These are phyloP conservation scores for Puccinia novopanici DNA, from an alignment of 1,284 basidiomycete species.

Conservation along the genomic window DNA sequence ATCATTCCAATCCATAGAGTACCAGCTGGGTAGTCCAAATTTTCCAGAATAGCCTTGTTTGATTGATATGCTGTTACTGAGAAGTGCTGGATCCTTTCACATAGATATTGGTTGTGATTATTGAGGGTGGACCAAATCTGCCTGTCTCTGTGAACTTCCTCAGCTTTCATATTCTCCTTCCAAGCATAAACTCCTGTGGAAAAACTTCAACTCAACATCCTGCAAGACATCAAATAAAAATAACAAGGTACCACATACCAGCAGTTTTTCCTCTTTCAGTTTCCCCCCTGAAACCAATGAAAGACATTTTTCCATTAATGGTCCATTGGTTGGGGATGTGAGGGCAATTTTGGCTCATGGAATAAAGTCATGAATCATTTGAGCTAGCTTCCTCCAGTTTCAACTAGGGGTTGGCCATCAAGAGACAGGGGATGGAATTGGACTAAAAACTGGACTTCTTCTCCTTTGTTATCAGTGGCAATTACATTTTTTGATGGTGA, in stretches of 20 bases:
- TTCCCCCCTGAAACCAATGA: background rate
- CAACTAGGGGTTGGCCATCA: background rate
- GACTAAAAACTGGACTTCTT: too few relatives aligned
- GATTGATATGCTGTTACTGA: too few relatives aligned
- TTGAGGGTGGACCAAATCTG: too few relatives aligned
- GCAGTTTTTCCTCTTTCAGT: background rate
- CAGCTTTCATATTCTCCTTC: too few relatives aligned
- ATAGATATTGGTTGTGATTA: too few relatives aligned
- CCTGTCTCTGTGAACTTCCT: too few relatives aligned
- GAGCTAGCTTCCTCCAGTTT: background rate
- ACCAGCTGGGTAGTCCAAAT: background rate
- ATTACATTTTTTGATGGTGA: background rate
- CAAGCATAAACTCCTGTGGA: too few relatives aligned
- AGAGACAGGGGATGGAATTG: background rate
- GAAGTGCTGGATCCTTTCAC: too few relatives aligned
- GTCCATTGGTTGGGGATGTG: background rate
- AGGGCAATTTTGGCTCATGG: too few relatives aligned
- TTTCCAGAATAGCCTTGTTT: too few relatives aligned
- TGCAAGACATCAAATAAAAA: too few relatives aligned
- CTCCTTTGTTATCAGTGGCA: background rate
- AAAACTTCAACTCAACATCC: too few relatives aligned
- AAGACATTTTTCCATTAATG: background rate
- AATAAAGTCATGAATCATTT: background rate
- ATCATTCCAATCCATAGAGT: background rate
- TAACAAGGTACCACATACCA: background rate